These are phyloP conservation scores for Nicotiana noctiflora DNA, from an alignment of 257 asterid species.

Conservation along the genomic window DNA sequence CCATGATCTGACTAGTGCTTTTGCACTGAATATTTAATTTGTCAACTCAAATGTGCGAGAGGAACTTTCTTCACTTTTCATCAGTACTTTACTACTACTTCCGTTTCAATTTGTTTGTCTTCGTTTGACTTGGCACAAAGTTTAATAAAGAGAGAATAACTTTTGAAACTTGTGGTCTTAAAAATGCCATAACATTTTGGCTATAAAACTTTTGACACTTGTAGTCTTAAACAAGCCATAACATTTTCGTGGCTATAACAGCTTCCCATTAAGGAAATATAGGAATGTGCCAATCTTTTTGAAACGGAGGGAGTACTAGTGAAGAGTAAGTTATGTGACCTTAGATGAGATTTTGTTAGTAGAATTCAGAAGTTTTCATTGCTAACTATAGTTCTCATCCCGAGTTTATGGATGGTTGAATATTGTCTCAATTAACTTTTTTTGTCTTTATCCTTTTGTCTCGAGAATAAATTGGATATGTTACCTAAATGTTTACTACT, in stretches of 20 bases:
- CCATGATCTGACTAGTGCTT: background rate
- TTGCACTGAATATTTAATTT: background rate
- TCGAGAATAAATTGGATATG: background rate
- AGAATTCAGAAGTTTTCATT: background rate
- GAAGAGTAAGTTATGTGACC: background rate
- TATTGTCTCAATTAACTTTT: background rate
- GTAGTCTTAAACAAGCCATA: too few relatives aligned
- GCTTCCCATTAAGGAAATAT: too few relatives aligned
- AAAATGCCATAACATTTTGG: too few relatives aligned
- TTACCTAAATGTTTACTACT: slow-evolving; percentile 1
- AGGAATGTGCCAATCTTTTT: too few relatives aligned
- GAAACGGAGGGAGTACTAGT: background rate
- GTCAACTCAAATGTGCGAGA: background rate
- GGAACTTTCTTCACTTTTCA: background rate
- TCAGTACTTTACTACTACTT: background rate
- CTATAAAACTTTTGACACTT: too few relatives aligned
- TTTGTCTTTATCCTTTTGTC: background rate
- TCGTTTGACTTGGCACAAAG: too few relatives aligned
- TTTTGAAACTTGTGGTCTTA: too few relatives aligned
- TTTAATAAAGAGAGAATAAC: too few relatives aligned
- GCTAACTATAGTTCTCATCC: background rate
- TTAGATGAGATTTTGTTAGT: background rate
- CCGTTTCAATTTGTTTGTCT: background rate
- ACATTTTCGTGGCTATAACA: too few relatives aligned
- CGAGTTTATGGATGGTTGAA: background rate